phyloP scores from a whole-genome alignment of 2,329 filamentous ascomycete species.

The Acrodontium crateriforme region DNA sequence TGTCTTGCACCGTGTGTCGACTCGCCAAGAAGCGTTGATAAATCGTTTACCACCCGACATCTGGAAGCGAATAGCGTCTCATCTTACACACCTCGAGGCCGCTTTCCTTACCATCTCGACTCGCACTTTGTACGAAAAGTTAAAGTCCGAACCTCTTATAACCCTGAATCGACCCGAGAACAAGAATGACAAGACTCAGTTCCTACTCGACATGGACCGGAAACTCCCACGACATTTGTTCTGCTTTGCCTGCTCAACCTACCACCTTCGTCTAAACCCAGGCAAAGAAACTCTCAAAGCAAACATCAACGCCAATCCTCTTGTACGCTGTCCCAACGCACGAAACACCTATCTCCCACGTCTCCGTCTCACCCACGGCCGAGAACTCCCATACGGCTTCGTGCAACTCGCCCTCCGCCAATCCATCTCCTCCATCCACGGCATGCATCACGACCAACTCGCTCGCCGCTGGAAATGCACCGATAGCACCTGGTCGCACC shows the following conservation, averaged over 20 bases:
- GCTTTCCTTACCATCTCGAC: slow-evolving; percentile 37
- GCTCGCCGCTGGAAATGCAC: slow-evolving; percentile 41
- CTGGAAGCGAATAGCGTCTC: slow-evolving; percentile 32
- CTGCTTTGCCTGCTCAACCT: slow-evolving; percentile 44
- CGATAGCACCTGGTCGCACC: slow-evolving; percentile 39
- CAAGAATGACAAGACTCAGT: slow-evolving; percentile 32
- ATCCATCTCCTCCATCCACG: slow-evolving; percentile 33
- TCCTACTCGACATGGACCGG: slow-evolving; percentile 38
- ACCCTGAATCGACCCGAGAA: slow-evolving; percentile 31
- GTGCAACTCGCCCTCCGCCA: slow-evolving; percentile 43
- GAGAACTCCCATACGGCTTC: slow-evolving; percentile 44
- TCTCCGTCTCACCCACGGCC: slow-evolving; percentile 39
- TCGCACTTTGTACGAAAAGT: slow-evolving; percentile 30
- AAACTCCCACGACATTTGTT: slow-evolving; percentile 42
- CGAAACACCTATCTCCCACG: slow-evolving; percentile 38
- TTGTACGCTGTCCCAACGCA: slow-evolving; percentile 42
- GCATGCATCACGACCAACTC: slow-evolving; percentile 34
- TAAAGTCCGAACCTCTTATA: slow-evolving; percentile 29
- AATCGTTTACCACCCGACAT: slow-evolving; percentile 31
- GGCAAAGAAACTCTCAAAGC: slow-evolving; percentile 42
- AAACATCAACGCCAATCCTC: slow-evolving; percentile 39
- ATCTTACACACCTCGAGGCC: slow-evolving; percentile 32
- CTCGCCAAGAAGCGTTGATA: slow-evolving; percentile 27
- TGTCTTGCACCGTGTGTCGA: slow-evolving; percentile 2
- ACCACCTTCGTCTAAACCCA: slow-evolving; percentile 39